Base-by-base conservation (phyloP, 163 green algal species). In the Prototheca cutis region DNA sequence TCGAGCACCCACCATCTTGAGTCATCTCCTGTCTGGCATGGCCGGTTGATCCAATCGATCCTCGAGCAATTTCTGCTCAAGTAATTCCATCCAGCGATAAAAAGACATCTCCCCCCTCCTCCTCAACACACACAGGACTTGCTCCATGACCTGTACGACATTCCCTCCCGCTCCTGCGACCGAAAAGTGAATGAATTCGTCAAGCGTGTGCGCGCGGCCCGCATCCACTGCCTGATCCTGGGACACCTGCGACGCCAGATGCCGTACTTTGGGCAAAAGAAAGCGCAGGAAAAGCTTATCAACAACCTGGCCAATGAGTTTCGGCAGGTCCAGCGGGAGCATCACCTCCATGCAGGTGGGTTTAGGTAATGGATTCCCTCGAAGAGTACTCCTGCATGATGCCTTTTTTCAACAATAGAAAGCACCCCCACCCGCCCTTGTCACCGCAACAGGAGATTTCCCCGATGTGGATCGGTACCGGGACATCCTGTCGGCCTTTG, bases 171-270 rank as follows among this genome's bases (percentile, higher is more conserved):
- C 45, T 83, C 70, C 17, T 93, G 83, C 61, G 90, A 97, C 73
- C 73, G 90, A 36, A 89, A 91, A 66, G 71, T 98, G 47, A 97
- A 97, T 66, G 91, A 98, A 76, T 97, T 98, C 79, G 90, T 97
- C 19, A 98, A 98, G 80, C 75, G 91, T n/a, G 80, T 95, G 57
- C 68, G 90, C 1, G 84, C 90, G 2, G 77, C 77, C 57, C 84
- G 81, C 53, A 96, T 96, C 55, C 93, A 98, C 77, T 83, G 89
- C 47, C 74, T 95, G 27, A 86, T 98, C 55, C 87, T 97, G 40
- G 77, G 77, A 13, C 82, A 95, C 80, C 74, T 98, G 64, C 75
- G 85, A 49, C 88, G 87, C 56, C 75, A 93, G 76, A 88, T 98
- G 78, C 91, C 91, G 8, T 74, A 76, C 58, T 87, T 97, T 95